Evolutionary conservation across 805 yeast species (phyloP).

Genomic region (Teunomyces stri): DNA sequence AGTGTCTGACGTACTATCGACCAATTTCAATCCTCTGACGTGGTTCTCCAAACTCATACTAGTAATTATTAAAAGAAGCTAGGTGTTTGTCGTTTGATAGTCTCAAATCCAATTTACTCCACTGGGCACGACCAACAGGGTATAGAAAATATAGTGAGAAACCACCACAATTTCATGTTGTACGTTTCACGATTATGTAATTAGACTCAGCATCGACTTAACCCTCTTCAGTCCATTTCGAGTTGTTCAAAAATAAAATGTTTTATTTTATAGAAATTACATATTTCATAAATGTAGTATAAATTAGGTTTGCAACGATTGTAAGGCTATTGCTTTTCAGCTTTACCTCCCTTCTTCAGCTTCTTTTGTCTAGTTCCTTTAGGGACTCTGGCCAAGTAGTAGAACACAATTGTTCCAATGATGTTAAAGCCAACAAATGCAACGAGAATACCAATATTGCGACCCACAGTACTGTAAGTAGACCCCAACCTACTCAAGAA

Average conservation of each 20-base stretch:
- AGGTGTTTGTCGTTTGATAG: not conserved
- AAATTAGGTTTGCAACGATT: not conserved
- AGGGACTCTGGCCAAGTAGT: constrained; percentile 44
- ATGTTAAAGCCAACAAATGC: constrained; percentile 27
- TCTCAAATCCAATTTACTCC: not conserved
- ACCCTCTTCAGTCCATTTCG: too few relatives aligned
- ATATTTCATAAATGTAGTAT: not conserved
- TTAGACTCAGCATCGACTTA: too few relatives aligned
- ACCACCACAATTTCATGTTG: too few relatives aligned
- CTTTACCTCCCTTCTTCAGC: constrained; percentile 2
- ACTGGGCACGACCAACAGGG: too few relatives aligned
- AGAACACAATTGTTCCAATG: constrained; percentile 26
- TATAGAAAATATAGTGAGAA: too few relatives aligned
- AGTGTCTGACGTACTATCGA: not conserved
- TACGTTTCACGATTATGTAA: too few relatives aligned
- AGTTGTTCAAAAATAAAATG: too few relatives aligned
- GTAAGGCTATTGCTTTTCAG: not conserved
- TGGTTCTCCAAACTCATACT: constrained; percentile 1
- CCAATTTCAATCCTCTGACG: constrained; percentile 14
- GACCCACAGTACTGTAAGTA: constrained; percentile 26
- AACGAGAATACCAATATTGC: constrained; percentile 29
- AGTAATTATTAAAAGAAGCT: not conserved
- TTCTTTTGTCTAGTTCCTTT: constrained; percentile 25
- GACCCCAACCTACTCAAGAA: constrained; percentile 50
- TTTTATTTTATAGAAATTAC: too few relatives aligned